Percentiles rank a stretch among this genome's conserved stretches.
Evolutionary conservation across 208 protist genomes (phyloP).

Genomic region (Crithidia mellificae): DNA sequence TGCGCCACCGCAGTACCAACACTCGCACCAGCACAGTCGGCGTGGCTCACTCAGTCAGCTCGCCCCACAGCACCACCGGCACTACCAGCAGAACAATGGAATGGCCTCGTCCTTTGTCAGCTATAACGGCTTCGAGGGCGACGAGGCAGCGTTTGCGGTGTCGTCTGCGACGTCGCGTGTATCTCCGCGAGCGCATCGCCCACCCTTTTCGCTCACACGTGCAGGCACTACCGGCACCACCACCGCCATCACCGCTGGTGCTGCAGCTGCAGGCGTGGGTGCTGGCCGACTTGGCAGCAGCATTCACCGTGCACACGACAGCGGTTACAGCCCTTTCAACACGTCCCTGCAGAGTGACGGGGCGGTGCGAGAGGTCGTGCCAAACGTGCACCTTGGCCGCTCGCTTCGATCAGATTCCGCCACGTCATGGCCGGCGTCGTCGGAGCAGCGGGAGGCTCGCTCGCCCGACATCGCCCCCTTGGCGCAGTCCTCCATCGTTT

Average conservation of each 20-base stretch:
- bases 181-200: background rate
- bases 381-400: constrained; percentile 10
- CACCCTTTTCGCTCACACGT: background rate
- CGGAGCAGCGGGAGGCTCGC: background rate
- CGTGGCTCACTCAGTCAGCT: too few relatives aligned
- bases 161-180: background rate
- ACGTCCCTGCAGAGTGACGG: constrained; percentile 18
- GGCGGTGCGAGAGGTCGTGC: constrained; percentile 2
- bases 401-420: constrained; percentile 10
- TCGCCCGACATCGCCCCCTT: background rate
- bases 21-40: background rate
- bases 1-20: background rate
- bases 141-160: background rate
- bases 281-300: too few relatives aligned
- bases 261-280: too few relatives aligned
- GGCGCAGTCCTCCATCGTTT: background rate
- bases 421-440: constrained; percentile 5
- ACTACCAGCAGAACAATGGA: background rate
- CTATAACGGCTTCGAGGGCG: background rate
- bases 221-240: background rate
- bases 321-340: background rate
- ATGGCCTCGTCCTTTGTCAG: constrained; percentile 10
- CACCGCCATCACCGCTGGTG: too few relatives aligned
- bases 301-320: background rate
- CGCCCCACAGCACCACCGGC: background rate